phyloP scores from a whole-genome alignment of 192 early-diverging fungal species.

The Backusella westeae region DNA sequence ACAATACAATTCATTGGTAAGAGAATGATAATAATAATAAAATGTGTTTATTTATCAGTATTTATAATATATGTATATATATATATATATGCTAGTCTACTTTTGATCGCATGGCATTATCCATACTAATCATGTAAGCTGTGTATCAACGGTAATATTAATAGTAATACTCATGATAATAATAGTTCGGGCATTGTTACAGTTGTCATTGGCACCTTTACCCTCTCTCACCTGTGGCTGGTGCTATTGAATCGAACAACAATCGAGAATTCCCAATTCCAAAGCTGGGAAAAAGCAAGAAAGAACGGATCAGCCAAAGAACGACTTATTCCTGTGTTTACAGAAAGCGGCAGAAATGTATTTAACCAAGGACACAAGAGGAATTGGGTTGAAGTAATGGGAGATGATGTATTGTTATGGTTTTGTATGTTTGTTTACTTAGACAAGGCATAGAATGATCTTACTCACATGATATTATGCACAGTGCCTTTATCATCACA shows the following conservation, averaged over 20 bases:
- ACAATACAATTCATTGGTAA: conserved; percentile 12
- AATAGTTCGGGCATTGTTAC: conserved; percentile 16
- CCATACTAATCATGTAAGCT: conserved; percentile 29
- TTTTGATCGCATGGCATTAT: conserved; percentile 26
- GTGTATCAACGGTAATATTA: not conserved
- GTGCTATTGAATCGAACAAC: conserved; percentile 20
- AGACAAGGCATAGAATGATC: not conserved
- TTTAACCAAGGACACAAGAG: conserved; percentile 42
- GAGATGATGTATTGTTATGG: conserved; percentile 45
- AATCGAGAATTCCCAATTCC: conserved; percentile 18
- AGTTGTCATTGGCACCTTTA: conserved; percentile 19
- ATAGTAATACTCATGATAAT: not conserved
- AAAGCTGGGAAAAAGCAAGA: conserved; percentile 10
- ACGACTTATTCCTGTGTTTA: conserved; percentile 22
- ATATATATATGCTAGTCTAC: conserved; percentile 18
- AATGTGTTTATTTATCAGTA: not conserved
- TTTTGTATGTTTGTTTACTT: conserved; percentile 37
- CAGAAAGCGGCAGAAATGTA: conserved; percentile 34
- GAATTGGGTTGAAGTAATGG: conserved; percentile 54
- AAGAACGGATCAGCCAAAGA: not conserved
- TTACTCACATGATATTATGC: not conserved
- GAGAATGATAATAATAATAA: not conserved
- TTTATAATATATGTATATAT: not conserved
- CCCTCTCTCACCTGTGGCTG: conserved; percentile 22
- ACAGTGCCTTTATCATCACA: conserved; percentile 10